Evolutionary conservation across 768 basidiomycete genomes (phyloP).

Genomic region (Termitomyces sp.): DNA sequence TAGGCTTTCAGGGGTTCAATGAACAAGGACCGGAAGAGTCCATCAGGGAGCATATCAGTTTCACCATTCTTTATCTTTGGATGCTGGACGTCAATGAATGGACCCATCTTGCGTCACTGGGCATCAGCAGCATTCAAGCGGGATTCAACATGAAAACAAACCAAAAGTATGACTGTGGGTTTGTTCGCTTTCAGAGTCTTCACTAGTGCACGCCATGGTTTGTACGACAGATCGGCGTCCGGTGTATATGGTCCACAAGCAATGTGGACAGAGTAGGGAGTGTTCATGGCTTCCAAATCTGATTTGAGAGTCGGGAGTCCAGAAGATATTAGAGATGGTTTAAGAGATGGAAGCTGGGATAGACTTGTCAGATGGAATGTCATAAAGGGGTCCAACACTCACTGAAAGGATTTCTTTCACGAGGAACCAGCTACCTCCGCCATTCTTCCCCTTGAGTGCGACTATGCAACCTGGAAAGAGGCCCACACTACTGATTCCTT

Average conservation of each 20-base stretch:
- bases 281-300: slow-evolving; percentile 35
- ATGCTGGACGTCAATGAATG: slow-evolving; percentile 82
- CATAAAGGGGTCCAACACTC: slow-evolving; percentile 21
- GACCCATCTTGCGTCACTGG: slow-evolving; percentile 61
- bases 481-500: slow-evolving; percentile 60
- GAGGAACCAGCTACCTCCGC: slow-evolving; percentile 82
- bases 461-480: slow-evolving; percentile 89
- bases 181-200: slow-evolving; percentile 54
- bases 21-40: slow-evolving; percentile 68
- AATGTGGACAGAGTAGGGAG: slow-evolving; percentile 59
- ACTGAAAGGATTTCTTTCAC: slow-evolving; percentile 82
- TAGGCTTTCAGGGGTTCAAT: slow-evolving; percentile 49
- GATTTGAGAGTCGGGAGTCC: slow-evolving; percentile 20
- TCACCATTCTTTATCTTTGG: slow-evolving; percentile 73
- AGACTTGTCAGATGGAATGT: background rate
- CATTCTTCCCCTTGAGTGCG: slow-evolving; percentile 84
- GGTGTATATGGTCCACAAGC: slow-evolving; percentile 86
- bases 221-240: slow-evolving; percentile 72
- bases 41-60: slow-evolving; percentile 52
- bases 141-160: slow-evolving; percentile 21
- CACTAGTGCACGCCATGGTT: slow-evolving; percentile 61
- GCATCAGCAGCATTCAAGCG: background rate
- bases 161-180: slow-evolving; percentile 77
- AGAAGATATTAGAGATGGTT: slow-evolving; percentile 26
- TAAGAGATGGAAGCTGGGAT: slow-evolving; percentile 60